Evolutionary conservation across 2,329 filamentous ascomycete species (phyloP), one percentile per base, ranked within the genome.

Genomic region (Dendryphion nanum): DNA sequence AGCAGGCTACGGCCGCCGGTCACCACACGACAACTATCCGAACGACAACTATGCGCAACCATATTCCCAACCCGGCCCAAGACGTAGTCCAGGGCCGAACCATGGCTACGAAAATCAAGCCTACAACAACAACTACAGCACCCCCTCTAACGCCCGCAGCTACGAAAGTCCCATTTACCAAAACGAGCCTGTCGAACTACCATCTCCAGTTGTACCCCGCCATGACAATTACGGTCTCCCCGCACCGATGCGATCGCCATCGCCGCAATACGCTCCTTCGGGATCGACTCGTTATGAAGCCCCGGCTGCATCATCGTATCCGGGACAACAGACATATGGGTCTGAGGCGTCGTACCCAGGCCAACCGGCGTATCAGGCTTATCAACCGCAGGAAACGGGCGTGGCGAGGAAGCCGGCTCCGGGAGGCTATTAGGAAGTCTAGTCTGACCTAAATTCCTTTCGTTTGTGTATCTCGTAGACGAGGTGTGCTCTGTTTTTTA

Each of bases 371-470:
- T 53, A 53, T 20, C 47, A 41, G 17, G 44, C 45, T 6, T 50
- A 44, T 40, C 18, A 26, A 7, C 47, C 47, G 3, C 41, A 44
- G 28, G 30, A 37, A 32, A 28, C 38, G 2, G 40, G 43, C 12
- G 33, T 47, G 4, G 14, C 33, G 5, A 45, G 54, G 24, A 53
- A 46, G 17, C 40, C 54, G 10, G 37, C 47, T n/a, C 43, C 54
- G 29, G 46, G 50, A 12, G 49, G 45, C 4, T 57, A 47, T 51
- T 54, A 51, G 18, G 47, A 54, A 32, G 35, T 55, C 10, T 55
- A 33, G 45, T 26, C 18, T 15, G 10, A 30, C 10, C 18, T 21
- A 35, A 7, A 20, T 8, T 28, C 17, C 5, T 39, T 31, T 33
- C 12, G 30, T 7, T 37, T 37, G 15, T 33, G 26, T 15, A 30